Evolutionary conservation across 2,329 filamentous ascomycete genomes (phyloP), one percentile per base, ranked within the genome.

Genomic region (Tolypocladium pustulatum): DNA sequence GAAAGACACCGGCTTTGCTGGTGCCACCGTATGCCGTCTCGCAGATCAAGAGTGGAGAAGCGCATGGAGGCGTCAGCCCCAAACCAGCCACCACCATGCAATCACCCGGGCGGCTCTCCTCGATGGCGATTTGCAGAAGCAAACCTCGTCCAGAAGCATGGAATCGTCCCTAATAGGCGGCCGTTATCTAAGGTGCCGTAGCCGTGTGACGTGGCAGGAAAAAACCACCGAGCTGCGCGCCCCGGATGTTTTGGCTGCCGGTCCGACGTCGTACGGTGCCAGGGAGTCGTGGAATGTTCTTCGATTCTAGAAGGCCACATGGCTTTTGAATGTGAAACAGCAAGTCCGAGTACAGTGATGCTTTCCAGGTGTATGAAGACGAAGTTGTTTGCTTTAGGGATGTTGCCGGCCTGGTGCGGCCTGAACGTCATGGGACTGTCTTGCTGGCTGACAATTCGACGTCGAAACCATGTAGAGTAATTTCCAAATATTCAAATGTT

Each of bases 81-180:
- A n/a, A 34, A 1, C 25, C 22, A 38, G 34, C 22, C 37, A 37
- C n/a, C 36, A 6, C 32, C n/a, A n/a, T n/a, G 52, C 52, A 37
- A 34, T 34, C 34, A 27, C 36, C 32, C n/a, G 13, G 8, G 34
- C 30, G 13, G 22, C n/a, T 22, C 10, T 1, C 7, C 27, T 37
- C n/a, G 36, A 30, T 46, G 54, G 57, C 46, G 38, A 54, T 54
- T 54, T 56, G 58, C 38, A 59, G 34, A 30, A 55, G 58, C 58
- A 57, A 59, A 57, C 57, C 34, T 52, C 34, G 27, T 32, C 41
- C 34, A 41, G 43, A 41, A 43, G 25, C 13, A 38, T 13, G 17
- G 7, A 8, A 20, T 4, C 2, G 15, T n/a, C 22, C 36, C 36
- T 15, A 20, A 17, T 30, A 10, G 46, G 9, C 17, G 17, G 25